Conservation (phyloP, 306 rosid species). For the Dalbergia cultrata region DNA sequence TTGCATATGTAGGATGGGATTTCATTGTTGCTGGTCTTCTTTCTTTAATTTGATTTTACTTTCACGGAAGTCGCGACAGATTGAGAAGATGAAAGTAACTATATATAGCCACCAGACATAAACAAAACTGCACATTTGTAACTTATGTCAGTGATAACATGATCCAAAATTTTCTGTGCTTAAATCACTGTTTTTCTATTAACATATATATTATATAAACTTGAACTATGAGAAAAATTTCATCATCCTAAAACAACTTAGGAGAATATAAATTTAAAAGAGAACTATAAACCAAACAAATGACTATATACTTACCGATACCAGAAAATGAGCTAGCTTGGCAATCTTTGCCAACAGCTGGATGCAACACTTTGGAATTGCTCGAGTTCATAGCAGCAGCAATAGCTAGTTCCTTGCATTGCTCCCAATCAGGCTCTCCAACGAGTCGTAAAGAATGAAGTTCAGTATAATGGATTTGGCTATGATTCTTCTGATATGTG, state of each 20-base stretch:
- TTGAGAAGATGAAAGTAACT: slow-evolving; percentile 7
- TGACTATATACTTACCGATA: slow-evolving; percentile 47
- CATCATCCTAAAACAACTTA: background rate
- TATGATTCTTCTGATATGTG: slow-evolving; percentile 41
- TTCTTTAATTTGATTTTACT: slow-evolving; percentile 17
- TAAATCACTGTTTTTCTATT: slow-evolving; percentile 8
- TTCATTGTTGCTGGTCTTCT: background rate
- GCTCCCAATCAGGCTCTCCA: slow-evolving; percentile 80
- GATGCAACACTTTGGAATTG: slow-evolving; percentile 48
- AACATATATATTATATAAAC: background rate
- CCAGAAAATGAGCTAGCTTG: slow-evolving; percentile 49
- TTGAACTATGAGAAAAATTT: background rate
- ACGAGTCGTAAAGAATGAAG: slow-evolving; percentile 57
- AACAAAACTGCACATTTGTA: slow-evolving; percentile 18
- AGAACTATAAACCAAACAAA: slow-evolving; percentile 14
- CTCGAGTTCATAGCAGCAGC: slow-evolving; percentile 77
- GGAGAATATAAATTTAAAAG: background rate
- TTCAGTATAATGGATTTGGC: slow-evolving; percentile 44
- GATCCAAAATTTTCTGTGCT: slow-evolving; percentile 10
- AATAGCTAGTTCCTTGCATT: slow-evolving; percentile 67
- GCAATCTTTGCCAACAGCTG: slow-evolving; percentile 47
- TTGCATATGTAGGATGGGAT: slow-evolving; percentile 8
- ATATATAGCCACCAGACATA: slow-evolving; percentile 16
- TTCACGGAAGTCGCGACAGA: background rate
- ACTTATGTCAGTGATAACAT: background rate